A percentile compares a stretch with the other conserved stretches of the same genome.
These are phyloP conservation scores for Mycena olivaceomarginata DNA, from an alignment of 768 basidiomycete genomes.

Conservation along the genomic window DNA sequence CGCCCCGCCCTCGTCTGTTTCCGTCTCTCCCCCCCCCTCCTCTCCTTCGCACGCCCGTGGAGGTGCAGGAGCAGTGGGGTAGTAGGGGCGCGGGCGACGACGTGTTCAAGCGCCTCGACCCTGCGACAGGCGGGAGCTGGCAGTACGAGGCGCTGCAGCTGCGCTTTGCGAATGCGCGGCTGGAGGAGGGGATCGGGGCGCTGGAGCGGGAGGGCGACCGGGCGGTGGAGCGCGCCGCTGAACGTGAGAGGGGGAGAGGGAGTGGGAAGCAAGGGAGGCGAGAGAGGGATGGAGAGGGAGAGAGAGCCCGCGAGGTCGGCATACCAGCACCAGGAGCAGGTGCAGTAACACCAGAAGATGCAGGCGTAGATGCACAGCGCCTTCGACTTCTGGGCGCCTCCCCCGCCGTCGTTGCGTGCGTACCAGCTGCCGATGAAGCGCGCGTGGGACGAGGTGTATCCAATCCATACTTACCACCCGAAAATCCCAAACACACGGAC, in stretches of 20 bases:
- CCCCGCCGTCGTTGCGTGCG: neutral
- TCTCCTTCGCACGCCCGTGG: too few relatives aligned
- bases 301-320: neutral
- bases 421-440: conserved; percentile 41
- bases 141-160: conserved; percentile 95
- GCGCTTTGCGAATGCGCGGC: too few relatives aligned
- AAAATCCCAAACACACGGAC: too few relatives aligned
- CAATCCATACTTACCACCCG: too few relatives aligned
- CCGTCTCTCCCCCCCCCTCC: too few relatives aligned
- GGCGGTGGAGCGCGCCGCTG: too few relatives aligned
- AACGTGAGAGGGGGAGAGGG: conserved; percentile 23
- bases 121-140: conserved; percentile 86
- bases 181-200: conserved; percentile 71
- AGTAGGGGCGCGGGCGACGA: conserved; percentile 46
- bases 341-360: neutral
- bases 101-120: conserved; percentile 85
- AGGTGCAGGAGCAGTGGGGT: too few relatives aligned
- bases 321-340: conserved; percentile 18
- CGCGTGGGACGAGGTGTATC: conserved; percentile 36
- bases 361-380: neutral
- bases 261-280: neutral
- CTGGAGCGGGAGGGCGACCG: conserved; percentile 3
- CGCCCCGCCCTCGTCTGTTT: too few relatives aligned
- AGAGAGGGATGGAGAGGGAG: conserved; percentile 19
- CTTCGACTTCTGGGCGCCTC: neutral